A percentile compares a stretch with the other conserved stretches of the same genome.
Conservation (phyloP, 2,329 filamentous ascomycete species). For the Aspergillus latus region DNA sequence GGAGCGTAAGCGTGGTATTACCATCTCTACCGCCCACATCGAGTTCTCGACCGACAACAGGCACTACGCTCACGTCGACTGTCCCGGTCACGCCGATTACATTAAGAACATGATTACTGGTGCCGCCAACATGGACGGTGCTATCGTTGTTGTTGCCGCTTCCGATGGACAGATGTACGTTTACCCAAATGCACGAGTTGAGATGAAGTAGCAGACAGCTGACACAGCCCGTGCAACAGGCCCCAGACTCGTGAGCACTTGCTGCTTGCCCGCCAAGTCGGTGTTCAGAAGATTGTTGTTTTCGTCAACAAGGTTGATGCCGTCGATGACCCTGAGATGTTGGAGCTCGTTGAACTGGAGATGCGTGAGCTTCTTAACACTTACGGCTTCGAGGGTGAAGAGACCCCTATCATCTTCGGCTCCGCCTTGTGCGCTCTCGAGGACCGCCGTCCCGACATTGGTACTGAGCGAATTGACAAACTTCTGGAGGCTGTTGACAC, state of each 20-base stretch:
- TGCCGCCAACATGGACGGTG: conserved; percentile 98
- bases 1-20: conserved; percentile 99
- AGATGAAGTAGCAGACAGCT: conserved; percentile 16
- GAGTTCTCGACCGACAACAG: conserved; percentile 93
- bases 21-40: conserved; percentile 97
- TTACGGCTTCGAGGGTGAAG: conserved; percentile 97
- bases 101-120: conserved; percentile 99
- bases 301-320: conserved; percentile 99
- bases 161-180: conserved; percentile 93
- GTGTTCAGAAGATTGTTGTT: conserved; percentile 96
- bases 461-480: conserved; percentile 83
- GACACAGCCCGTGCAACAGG: conserved; percentile 40
- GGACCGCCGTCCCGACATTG: conserved; percentile 81
- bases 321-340: conserved; percentile 97
- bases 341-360: conserved; percentile 99
- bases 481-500: conserved; percentile 84
- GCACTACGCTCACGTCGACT: conserved; percentile 99
- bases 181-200: neutral
- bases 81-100: conserved; percentile 99
- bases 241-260: conserved; percentile 98
- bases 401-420: conserved; percentile 95
- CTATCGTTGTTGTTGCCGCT: conserved; percentile 97
- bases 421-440: conserved; percentile 95
- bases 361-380: conserved; percentile 93
- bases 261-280: conserved; percentile 95